Conservation (phyloP, 305 asterid genomes). For the Petunia hybrid region DNA sequence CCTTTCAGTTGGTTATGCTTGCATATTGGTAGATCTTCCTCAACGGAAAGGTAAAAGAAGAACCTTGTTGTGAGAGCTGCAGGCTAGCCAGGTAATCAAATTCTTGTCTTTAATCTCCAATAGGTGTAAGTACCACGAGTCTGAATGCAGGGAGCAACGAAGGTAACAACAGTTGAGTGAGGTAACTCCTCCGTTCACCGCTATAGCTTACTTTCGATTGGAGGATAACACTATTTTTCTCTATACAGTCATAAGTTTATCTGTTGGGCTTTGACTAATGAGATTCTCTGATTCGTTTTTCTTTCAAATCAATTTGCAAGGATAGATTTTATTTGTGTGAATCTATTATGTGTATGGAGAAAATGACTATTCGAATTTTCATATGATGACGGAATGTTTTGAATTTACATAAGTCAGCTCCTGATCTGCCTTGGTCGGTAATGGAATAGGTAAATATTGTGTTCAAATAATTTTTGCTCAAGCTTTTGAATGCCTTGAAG, state of each 20-base stretch:
- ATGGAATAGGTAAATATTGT: not conserved
- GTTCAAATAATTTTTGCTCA: not conserved
- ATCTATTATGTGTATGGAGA: not conserved
- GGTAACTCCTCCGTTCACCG: not conserved
- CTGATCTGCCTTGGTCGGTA: not conserved
- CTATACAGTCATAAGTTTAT: not conserved
- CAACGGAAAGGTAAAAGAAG: not conserved
- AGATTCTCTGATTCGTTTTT: not conserved
- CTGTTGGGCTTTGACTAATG: not conserved
- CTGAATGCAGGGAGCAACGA: not conserved
- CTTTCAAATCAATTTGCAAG: not conserved
- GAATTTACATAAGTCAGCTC: not conserved
- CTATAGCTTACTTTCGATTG: not conserved
- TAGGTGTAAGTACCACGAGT: not conserved
- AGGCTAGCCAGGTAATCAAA: not conserved
- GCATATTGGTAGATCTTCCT: not conserved
- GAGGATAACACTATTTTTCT: not conserved
- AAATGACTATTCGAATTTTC: not conserved
- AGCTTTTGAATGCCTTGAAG: constrained; percentile 11
- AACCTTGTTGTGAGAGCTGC: not conserved
- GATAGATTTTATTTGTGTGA: constrained; percentile 5
- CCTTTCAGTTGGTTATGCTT: not conserved
- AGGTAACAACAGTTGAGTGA: not conserved
- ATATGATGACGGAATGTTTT: not conserved
- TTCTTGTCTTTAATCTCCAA: not conserved